Evolutionary conservation across 2,329 filamentous ascomycete species (phyloP).

Genomic region (Phyllosticta ampelicida): DNA sequence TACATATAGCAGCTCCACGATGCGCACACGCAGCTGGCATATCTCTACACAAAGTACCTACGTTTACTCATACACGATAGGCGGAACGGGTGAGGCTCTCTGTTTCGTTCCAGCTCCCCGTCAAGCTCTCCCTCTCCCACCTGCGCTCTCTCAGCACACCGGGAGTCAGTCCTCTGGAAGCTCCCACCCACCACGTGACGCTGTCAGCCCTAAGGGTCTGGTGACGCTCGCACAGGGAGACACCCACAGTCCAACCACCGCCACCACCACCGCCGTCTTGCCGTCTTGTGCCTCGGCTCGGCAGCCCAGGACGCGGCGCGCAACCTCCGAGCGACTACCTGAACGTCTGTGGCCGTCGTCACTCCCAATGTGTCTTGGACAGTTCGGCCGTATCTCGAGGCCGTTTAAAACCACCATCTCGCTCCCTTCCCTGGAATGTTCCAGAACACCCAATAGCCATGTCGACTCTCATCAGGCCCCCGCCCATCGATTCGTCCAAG

Average conservation of each 20-base stretch:
- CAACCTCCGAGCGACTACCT: background rate
- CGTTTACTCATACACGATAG: background rate
- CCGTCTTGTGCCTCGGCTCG: background rate
- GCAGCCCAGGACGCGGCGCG: background rate
- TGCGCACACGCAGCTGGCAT: background rate
- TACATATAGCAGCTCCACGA: background rate
- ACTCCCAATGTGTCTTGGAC: background rate
- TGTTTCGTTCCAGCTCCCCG: background rate
- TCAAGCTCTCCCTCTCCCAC: background rate
- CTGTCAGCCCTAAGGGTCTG: background rate
- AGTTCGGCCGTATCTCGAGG: background rate
- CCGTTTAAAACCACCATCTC: background rate
- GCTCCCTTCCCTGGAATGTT: background rate
- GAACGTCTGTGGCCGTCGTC: background rate
- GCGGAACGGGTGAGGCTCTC: background rate
- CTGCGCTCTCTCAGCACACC: no score
- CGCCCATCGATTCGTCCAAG: conserved; percentile 59
- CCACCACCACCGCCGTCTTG: background rate
- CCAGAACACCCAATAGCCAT: conserved; percentile 13
- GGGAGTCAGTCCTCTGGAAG: background rate
- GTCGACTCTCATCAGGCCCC: conserved; percentile 62
- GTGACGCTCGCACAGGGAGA: background rate
- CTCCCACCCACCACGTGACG: background rate
- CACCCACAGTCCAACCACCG: background rate
- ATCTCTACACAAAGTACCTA: background rate